Evolutionary conservation across 2,329 filamentous ascomycete genomes (phyloP), one percentile per base, ranked within the genome.

Genomic region (Trichoderma oligosporum): DNA sequence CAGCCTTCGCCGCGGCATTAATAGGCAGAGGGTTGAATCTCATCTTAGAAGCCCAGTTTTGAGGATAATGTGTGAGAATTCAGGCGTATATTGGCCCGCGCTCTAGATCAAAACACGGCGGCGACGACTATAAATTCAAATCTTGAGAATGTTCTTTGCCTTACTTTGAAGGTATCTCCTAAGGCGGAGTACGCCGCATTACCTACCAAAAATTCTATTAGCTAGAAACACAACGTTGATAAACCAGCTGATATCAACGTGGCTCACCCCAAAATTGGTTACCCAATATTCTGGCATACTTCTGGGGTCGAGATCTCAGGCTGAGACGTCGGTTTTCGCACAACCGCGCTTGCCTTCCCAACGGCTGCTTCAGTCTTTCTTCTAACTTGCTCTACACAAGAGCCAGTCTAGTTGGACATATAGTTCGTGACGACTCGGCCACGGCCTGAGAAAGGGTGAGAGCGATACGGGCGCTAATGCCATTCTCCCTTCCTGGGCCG

Each of bases 391-490:
- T 57, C 62, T 2, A 73, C 73, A 4, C 68, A 62, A 0, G 63
- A 27, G 1, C 60, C 62, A 1, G 68, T 66, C 1, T 60, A 42
- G 5, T 73, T 71, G 4, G 72, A 74, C 11, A 74, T 66, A 11
- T 74, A 69, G 64, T 76, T 69, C 61, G 76, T 64, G 3, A 65
- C 64, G 2, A 76, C 73, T 4, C 61, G 61, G 16, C 73, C 73
- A 16, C 73, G 58, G 71, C 70, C 8, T 68, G 66, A 14, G 72
- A 73, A 1, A 76, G 64, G 0, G 68, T 65, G 6, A 56, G 20
- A 14, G 72, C 74, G 27, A 73, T 75, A 45, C 62, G 73, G 4
- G 73, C 74, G 8, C 74, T 74, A 24, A 76, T 74, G 7, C 71
- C 71, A 53, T 71, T 74, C 29, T 74, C 70, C 11, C 68, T 65